These are phyloP conservation scores for Colletotrichum gloeosporioides DNA, from an alignment of 2,329 filamentous ascomycete species.

Conservation along the genomic window DNA sequence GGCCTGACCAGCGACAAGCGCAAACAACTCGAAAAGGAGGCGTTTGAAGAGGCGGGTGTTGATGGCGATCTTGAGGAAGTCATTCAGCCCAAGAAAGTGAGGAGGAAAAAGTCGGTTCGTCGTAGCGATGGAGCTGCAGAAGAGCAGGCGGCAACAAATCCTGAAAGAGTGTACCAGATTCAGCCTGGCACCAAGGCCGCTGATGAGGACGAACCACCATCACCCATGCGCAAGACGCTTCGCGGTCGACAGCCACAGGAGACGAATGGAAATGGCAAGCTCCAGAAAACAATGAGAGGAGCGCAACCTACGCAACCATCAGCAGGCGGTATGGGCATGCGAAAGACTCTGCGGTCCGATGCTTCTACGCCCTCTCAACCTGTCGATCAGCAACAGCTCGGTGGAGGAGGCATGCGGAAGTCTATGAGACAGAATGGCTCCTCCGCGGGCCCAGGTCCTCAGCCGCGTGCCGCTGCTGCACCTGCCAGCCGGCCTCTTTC, in stretches of 20 bases:
- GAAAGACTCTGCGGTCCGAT: conserved; percentile 26
- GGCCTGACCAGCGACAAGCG: conserved; percentile 68
- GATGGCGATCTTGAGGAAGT: conserved; percentile 49
- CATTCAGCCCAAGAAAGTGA: conserved; percentile 29
- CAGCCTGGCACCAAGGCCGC: conserved; percentile 32
- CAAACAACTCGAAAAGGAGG: conserved; percentile 64
- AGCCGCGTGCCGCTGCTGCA: background rate
- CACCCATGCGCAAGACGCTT: background rate
- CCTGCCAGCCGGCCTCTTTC: background rate
- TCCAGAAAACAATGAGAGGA: conserved; percentile 55
- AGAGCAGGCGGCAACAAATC: conserved; percentile 10
- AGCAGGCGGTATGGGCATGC: conserved; percentile 25
- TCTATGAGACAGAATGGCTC: conserved; percentile 24
- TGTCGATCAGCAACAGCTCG: background rate
- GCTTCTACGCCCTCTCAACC: background rate
- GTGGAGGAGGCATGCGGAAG: conserved; percentile 33
- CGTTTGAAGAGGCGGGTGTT: conserved; percentile 56
- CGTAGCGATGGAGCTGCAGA: conserved; percentile 22
- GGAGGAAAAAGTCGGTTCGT: conserved; percentile 37
- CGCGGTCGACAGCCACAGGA: conserved; percentile 4
- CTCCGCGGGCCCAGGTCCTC: background rate
- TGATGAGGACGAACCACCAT: background rate
- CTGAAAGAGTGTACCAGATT: conserved; percentile 45
- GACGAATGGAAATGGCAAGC: conserved; percentile 26
- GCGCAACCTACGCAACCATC: conserved; percentile 26